Evolutionary conservation across 306 rosid species (phyloP).

Genomic region (Boehmeria nivea): DNA sequence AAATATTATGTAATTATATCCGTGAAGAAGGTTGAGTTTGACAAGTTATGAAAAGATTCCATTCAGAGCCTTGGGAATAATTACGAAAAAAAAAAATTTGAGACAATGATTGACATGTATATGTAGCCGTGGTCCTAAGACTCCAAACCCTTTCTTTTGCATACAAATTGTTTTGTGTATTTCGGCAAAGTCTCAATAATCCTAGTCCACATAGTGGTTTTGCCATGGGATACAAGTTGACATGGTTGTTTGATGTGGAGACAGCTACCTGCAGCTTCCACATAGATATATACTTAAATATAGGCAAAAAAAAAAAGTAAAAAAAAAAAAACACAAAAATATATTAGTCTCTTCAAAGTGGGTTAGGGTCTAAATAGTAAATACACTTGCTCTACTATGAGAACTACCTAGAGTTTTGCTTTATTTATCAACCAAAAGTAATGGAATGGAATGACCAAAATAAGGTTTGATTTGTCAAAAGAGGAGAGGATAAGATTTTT

Average conservation of each 20-base stretch:
- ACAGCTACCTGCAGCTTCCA: conserved; percentile 37
- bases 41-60: conserved; percentile 3
- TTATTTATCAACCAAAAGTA: too few species aligned
- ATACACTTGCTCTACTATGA: neutral
- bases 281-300: too few species aligned
- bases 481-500: neutral
- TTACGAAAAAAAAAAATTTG: neutral
- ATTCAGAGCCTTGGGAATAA: neutral
- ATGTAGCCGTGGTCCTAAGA: conserved; percentile 23
- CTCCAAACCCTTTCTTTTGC: neutral
- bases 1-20: too few species aligned
- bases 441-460: too few species aligned
- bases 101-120: conserved; percentile 13
- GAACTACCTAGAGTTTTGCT: neutral
- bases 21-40: conserved; percentile 5
- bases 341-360: conserved; percentile 8
- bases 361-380: conserved; percentile 19
- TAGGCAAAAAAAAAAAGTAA: too few species aligned
- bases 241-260: conserved; percentile 38
- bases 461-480: too few species aligned
- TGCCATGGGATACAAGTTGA: conserved; percentile 20
- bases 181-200: conserved; percentile 17
- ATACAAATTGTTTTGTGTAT: conserved; percentile 26
- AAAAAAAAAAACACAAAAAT: too few species aligned
- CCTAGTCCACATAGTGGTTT: conserved; percentile 39